phyloP scores from a whole-genome alignment of 306 rosid genomes.

The Dalbergia oliveri region DNA sequence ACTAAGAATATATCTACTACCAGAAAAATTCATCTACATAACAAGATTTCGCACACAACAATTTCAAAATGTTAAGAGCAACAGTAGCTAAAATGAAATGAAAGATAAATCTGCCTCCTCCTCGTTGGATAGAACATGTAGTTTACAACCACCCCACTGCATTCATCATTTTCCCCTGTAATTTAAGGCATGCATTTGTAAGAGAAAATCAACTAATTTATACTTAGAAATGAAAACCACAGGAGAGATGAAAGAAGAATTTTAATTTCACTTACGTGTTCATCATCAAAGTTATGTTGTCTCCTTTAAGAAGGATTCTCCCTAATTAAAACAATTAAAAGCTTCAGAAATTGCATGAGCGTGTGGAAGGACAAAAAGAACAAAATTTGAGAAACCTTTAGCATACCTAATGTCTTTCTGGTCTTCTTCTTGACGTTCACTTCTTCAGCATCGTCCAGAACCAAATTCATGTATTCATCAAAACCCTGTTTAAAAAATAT shows the following conservation, averaged over 20 bases:
- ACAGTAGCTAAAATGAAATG: constrained; percentile 26
- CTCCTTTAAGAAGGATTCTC: constrained; percentile 91
- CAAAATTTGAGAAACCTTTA: background rate
- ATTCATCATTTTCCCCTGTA: constrained; percentile 75
- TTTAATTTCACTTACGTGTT: constrained; percentile 65
- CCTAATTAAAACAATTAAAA: constrained; percentile 53
- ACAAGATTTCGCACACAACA: constrained; percentile 6
- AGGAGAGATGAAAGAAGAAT: constrained; percentile 20
- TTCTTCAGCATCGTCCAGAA: constrained; percentile 76
- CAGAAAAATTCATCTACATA: constrained; percentile 16
- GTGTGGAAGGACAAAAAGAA: constrained; percentile 20
- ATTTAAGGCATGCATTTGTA: constrained; percentile 7
- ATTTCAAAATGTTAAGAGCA: constrained; percentile 22
- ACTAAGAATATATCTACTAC: constrained; percentile 21
- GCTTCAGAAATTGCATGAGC: constrained; percentile 37
- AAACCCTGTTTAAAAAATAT: constrained; percentile 62
- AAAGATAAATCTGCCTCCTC: constrained; percentile 33
- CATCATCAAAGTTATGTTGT: constrained; percentile 92
- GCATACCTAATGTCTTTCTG: constrained; percentile 71
- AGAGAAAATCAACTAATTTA: background rate
- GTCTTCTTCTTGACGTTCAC: constrained; percentile 81
- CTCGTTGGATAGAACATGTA: constrained; percentile 30
- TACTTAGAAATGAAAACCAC: background rate
- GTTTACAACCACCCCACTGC: background rate
- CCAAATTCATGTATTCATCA: constrained; percentile 80